These are phyloP conservation scores for Spongospora subterranea DNA, from an alignment of 208 protist species.

Conservation along the genomic window DNA sequence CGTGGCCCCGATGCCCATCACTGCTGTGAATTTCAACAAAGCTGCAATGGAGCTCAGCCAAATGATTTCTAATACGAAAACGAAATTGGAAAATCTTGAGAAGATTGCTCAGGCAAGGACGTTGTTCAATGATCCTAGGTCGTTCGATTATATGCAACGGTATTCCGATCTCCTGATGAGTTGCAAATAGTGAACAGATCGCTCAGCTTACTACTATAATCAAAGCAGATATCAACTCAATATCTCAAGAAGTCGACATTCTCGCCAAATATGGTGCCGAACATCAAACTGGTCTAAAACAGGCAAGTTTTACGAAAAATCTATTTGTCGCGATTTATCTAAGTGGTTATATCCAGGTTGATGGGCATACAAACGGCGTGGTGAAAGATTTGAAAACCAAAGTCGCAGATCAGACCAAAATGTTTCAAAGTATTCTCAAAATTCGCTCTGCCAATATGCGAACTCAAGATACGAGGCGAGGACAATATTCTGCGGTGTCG, in stretches of 20 bases:
- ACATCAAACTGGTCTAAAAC: neutral
- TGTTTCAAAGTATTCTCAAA: slow-evolving; percentile 40
- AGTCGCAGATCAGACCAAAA: neutral
- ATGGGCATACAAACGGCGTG: slow-evolving; percentile 7
- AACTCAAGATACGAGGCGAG: neutral
- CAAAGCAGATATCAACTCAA: slow-evolving; percentile 18
- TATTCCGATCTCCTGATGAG: neutral
- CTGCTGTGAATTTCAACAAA: slow-evolving; percentile 42
- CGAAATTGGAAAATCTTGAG: slow-evolving; percentile 35
- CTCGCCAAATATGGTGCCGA: slow-evolving; percentile 21
- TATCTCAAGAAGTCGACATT: slow-evolving; percentile 9
- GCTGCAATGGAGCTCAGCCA: neutral
- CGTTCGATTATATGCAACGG: neutral
- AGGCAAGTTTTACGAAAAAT: neutral
- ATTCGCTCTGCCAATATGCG: slow-evolving; percentile 47
- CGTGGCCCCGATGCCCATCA: neutral
- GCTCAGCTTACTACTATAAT: slow-evolving; percentile 16
- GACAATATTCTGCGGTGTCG: neutral
- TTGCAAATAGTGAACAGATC: slow-evolving; percentile 20
- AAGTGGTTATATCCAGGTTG: neutral
- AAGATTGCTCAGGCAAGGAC: slow-evolving; percentile 2
- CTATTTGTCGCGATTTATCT: neutral
- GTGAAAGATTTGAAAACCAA: slow-evolving; percentile 6
- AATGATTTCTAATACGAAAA: slow-evolving; percentile 45
- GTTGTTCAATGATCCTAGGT: slow-evolving; percentile 40